Evolutionary conservation across 2,329 filamentous ascomycete genomes (phyloP).

Genomic region (Fusarium annulatum): DNA sequence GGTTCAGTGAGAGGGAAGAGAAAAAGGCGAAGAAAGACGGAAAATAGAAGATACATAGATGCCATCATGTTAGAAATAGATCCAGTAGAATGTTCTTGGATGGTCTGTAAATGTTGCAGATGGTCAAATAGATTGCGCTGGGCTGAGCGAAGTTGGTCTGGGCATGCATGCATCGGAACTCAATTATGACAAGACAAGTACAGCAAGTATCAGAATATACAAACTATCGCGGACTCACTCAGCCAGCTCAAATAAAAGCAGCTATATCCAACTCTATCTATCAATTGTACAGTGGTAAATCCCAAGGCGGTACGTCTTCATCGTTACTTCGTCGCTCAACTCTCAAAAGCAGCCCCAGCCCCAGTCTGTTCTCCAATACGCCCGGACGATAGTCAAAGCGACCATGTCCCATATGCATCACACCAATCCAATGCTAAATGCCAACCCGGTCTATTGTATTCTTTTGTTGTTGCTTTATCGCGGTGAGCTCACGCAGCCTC

Average conservation of each 20-base stretch:
- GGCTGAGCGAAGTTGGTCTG: fast-evolving
- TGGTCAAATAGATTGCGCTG: background rate
- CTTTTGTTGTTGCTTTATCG: background rate
- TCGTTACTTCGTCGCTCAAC: conserved; percentile 16
- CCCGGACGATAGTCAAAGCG: background rate
- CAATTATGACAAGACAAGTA: too few species aligned
- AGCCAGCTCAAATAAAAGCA: background rate
- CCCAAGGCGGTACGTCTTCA: background rate
- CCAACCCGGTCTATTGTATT: conserved; percentile 8
- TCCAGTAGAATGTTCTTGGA: fast-evolving
- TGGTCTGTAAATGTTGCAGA: fast-evolving
- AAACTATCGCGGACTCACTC: background rate
- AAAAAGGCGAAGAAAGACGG: background rate
- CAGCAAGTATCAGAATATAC: background rate
- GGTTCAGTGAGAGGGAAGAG: background rate
- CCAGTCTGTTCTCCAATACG: background rate
- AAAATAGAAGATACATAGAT: background rate
- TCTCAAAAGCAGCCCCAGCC: background rate
- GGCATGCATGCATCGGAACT: fast-evolving
- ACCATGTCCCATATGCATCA: background rate
- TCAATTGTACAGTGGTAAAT: background rate
- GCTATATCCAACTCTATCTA: background rate
- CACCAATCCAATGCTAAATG: conserved; percentile 3
- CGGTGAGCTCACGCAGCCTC: conserved; percentile 7
- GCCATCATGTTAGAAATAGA: fast-evolving